phyloP scores from a whole-genome alignment of 2,329 filamentous ascomycete genomes.

The Exophiala sideris region DNA sequence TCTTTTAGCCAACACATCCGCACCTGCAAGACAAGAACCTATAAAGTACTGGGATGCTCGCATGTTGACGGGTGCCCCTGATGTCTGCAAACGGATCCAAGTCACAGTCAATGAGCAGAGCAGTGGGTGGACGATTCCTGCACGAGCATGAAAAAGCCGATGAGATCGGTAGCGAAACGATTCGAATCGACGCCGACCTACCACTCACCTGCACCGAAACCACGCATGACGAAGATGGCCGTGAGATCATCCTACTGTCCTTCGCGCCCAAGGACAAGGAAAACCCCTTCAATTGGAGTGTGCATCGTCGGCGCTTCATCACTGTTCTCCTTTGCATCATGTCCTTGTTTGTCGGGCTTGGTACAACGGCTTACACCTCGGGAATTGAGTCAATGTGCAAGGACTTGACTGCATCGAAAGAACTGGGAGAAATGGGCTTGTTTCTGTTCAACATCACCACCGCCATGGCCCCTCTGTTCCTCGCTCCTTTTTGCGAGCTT shows the following conservation, averaged over 20 bases:
- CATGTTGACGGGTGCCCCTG: no score
- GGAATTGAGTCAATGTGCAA: slow-evolving; percentile 47
- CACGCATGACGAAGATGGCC: slow-evolving; percentile 39
- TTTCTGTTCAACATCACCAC: slow-evolving; percentile 52
- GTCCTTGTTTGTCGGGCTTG: slow-evolving; percentile 54
- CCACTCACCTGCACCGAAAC: slow-evolving; percentile 47
- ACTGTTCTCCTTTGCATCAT: slow-evolving; percentile 49
- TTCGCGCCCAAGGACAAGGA: slow-evolving; percentile 47
- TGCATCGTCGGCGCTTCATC: slow-evolving; percentile 45
- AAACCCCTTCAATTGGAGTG: slow-evolving; percentile 53
- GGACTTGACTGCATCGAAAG: slow-evolving; percentile 43
- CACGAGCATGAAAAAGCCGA: not conserved
- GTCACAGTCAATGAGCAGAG: no score
- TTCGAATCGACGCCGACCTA: slow-evolving; percentile 46
- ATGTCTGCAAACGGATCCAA: no score
- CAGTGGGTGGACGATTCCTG: no score
- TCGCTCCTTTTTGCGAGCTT: slow-evolving; percentile 51
- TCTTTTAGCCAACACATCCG: no score
- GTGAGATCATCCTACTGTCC: slow-evolving; percentile 46
- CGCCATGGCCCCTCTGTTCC: slow-evolving; percentile 47
- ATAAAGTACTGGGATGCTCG: no score
- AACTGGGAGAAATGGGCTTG: slow-evolving; percentile 49
- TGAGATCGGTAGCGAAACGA: not conserved
- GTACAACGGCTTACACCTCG: slow-evolving; percentile 53
- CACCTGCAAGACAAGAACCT: no score